Evolutionary conservation across 2,329 filamentous ascomycete species (phyloP), one percentile per base, ranked within the genome.

Genomic region (Phaeosphaeriaceae sp.): DNA sequence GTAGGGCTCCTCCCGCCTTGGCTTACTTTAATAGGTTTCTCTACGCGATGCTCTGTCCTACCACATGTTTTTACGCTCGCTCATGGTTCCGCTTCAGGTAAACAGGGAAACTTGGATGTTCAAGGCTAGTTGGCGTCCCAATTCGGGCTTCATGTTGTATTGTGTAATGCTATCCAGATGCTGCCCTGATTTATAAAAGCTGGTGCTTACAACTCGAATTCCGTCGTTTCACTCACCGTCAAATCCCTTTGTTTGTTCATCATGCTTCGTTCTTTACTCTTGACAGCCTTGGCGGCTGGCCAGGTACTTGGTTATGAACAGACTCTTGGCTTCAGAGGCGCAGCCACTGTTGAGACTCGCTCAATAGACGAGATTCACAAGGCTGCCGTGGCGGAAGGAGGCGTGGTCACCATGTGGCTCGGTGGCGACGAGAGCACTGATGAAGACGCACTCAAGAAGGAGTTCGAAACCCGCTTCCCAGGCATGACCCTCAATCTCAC

Each of bases 401-500:
- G 73, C 2, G 63, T 74, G 1, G 71, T 82, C 4, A 81, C 76
- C 0, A 46, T 77, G 3, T 80, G 76, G 76, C 77, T 78, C 33
- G 79, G 79, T 2, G 80, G 79, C n/a, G 79, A 81, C 29, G 77
- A 81, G 48, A 55, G 55, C 21, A 62, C 58, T 34, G 75, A 78
- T 41, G 74, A 75, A 28, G 60, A 76, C 44, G 21, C 9, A 1
- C 50, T 81, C 12, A 80, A 78, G 56, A 33, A 63, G 3, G 71
- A 71, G 1, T 83, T 81, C 51, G 78, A 80, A 53, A 52, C 60
- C 1, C 67, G 70, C 0, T 83, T 82, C 55, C 80, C 80, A 0
- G 74, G 75, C 7, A 76, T 83, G 49, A 78, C 73, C 3, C 73
- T 83, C 13, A 81, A 83, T 55, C 41, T 82, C 29, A 83, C 81